Evolutionary conservation across 2,329 filamentous ascomycete genomes (phyloP), one percentile per base, ranked within the genome.

Genomic region (Microascus cirrosus): DNA sequence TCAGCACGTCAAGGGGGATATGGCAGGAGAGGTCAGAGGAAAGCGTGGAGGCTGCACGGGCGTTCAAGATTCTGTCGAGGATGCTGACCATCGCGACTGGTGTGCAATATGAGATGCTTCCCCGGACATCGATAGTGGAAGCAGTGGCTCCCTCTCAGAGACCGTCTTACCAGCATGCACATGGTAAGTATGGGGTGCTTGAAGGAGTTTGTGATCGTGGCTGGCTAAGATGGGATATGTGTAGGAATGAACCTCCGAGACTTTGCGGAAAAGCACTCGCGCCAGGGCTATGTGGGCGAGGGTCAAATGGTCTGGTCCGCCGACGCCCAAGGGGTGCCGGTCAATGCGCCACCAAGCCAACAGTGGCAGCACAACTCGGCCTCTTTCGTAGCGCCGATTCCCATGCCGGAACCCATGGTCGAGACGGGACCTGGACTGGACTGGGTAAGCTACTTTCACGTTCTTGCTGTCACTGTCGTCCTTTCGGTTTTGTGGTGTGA

Each of bases 31-130:
- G 60, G 53, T 59, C 64, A 11, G 58, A 59, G 12, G 60, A 66
- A 28, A 68, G 65, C 2, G 54, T 59, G 3, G 67, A 70, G 60
- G 66, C 67, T 1, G 62, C 63, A 42, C 60, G 65, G 25, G 68
- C 64, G 1, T 69, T 66, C 61, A 66, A 66, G 36, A 68, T 69
- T 45, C 57, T 70, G 10, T 64, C 63, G 22, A 64, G 64, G 22
- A 68, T 71, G 66, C 61, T 71, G n/a, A 62, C 57, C 48, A 55
- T 66, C 35, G 65, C 66, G 1, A 66, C 65, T 1, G 66, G 65
- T 3, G 56, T 62, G 5, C 58, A 62, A 6, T 66, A 64, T 24
- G 62, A 64, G 10, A 63, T 57, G 55, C 65, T 62, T 11, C 57
- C 57, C 2, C 42, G 55, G n/a, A 34, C 24, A 25, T 20, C 28